Base-by-base conservation (phyloP, 306 rosid genomes). In the Quercus engelmannii region DNA sequence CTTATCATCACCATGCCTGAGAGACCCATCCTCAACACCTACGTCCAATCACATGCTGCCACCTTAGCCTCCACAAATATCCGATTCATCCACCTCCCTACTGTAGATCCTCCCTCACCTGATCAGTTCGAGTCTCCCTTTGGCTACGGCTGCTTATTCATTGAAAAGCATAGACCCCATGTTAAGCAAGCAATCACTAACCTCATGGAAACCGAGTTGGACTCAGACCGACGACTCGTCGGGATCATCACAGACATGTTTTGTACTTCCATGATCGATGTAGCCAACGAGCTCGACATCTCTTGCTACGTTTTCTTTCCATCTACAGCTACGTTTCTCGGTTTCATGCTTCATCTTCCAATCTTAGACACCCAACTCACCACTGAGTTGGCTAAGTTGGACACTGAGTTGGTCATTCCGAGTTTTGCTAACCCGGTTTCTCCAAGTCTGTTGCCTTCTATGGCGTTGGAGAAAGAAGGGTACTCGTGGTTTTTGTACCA, bases 281-380 rank as follows among this genome's bases (percentile, higher is more conserved):
- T 91, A 17, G 91, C 96, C 7, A 33, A 75, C 25, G 96, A 89
- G 51, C 83, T 91, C 55, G 55, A 67, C 30, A 3, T 89, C 77
- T 86, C 91, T 69, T 87, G 87, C 80, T 91, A 87, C 88, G 86
- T 91, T 23, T 87, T 49, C 78, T 91, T 76, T 69, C 63, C 92
- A 0, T 87, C 92, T 4, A 85, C 92, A n/a, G 91, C 91, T 67
- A 78, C 86, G 33, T 89, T 87, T 76, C 82, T 89, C 55, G 74
- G 89, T 56, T 86, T 89, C 72, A 12, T 52, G 75, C 84, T 89
- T 59, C 89, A 87, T 61, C 55, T 87, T 1, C 83, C 85, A 1
- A n/a, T 49, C 54, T 23, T 84, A 19, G 83, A 76, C 51, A 51
- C 81, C 20, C 58, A 30, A 23, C 31, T 64, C 54, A 38, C 74